Evolutionary conservation across 345 rosid species (phyloP).

Genomic region (Adansonia digitata): DNA sequence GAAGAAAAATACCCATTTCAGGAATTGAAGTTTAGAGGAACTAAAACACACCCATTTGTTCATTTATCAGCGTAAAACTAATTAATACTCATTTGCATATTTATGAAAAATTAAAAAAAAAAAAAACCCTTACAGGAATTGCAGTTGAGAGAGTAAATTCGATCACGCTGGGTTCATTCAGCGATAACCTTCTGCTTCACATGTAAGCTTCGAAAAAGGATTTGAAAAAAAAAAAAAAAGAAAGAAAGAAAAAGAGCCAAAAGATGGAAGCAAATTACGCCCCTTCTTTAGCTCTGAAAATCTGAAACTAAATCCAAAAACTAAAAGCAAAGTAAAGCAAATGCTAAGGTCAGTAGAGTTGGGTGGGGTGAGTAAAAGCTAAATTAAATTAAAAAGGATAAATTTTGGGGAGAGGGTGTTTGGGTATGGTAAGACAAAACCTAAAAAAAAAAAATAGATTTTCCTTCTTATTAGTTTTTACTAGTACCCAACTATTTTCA

Average conservation of each 20-base stretch:
- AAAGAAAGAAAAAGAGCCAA: slow-evolving; percentile 12
- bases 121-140: slow-evolving; percentile 2
- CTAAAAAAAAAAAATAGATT: not conserved
- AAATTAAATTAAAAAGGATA: not conserved
- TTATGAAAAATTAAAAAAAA: not conserved
- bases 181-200: slow-evolving; percentile 40
- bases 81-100: not conserved
- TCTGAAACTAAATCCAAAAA: slow-evolving; percentile 1
- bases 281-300: slow-evolving; percentile 12
- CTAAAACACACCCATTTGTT: slow-evolving; percentile 9
- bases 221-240: slow-evolving; percentile 4
- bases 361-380: slow-evolving; percentile 5
- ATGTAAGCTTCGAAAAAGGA: slow-evolving; percentile 35
- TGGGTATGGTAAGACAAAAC: not conserved
- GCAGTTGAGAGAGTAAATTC: slow-evolving; percentile 25
- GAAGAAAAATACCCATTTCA: slow-evolving; percentile 1
- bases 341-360: slow-evolving; percentile 2
- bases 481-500: not conserved
- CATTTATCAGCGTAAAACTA: slow-evolving; percentile 1
- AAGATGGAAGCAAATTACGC: slow-evolving; percentile 5
- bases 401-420: not conserved
- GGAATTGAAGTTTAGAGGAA: not conserved
- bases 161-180: slow-evolving; percentile 46
- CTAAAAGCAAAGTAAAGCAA: not conserved
- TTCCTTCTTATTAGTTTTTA: not conserved